phyloP scores from a whole-genome alignment of 2,329 filamentous ascomycete species.

The Ophiostoma montium region DNA sequence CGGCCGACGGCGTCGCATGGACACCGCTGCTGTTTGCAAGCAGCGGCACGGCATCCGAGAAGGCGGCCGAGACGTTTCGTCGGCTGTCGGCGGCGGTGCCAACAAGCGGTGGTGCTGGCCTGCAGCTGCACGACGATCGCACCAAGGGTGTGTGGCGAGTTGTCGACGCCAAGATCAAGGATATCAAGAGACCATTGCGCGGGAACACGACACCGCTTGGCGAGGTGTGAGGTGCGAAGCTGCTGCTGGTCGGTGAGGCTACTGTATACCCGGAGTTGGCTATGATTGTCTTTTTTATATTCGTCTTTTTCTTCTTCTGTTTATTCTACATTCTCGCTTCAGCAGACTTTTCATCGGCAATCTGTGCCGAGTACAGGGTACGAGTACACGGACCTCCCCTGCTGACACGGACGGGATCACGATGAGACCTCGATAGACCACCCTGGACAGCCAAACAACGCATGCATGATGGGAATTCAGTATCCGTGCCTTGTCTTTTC shows the following conservation, averaged over 20 bases:
- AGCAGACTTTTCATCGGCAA: too few species aligned
- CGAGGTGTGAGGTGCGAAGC: not conserved
- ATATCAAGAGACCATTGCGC: conserved; percentile 20
- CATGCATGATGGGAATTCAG: too few species aligned
- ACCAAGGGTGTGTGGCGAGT: conserved; percentile 27
- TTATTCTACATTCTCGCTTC: too few species aligned
- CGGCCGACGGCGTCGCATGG: conserved; percentile 30
- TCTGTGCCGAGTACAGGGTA: too few species aligned
- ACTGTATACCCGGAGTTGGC: too few species aligned
- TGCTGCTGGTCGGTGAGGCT: not conserved
- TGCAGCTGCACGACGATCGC: conserved; percentile 20
- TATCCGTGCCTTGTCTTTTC: too few species aligned
- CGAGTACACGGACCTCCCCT: too few species aligned
- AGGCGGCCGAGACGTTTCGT: not conserved
- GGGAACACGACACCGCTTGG: conserved; percentile 19
- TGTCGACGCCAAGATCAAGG: conserved; percentile 15
- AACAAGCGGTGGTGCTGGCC: conserved; percentile 4
- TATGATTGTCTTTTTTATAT: too few species aligned
- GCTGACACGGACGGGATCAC: too few species aligned
- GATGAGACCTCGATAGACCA: too few species aligned
- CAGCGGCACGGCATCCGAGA: not conserved
- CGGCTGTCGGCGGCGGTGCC: conserved; percentile 10
- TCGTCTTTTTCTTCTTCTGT: too few species aligned
- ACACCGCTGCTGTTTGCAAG: conserved; percentile 26
- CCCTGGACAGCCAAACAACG: too few species aligned